Base-by-base conservation (phyloP, 2,329 filamentous ascomycete species). In the Pseudogymnoascus sp. region DNA sequence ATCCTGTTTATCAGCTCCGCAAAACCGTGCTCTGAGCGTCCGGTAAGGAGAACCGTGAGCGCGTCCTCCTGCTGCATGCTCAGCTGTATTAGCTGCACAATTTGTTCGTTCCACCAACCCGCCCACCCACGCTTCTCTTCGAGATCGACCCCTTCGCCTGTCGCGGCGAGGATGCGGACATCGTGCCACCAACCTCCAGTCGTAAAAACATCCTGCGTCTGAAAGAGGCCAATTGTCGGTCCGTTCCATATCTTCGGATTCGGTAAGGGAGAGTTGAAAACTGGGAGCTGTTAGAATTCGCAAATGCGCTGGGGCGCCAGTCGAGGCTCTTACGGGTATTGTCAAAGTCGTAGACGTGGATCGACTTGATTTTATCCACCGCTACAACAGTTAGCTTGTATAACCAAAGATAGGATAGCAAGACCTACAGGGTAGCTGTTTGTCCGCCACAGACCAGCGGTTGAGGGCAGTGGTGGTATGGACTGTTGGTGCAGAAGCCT, bases 111-210 rank as follows among this genome's bases (percentile, higher is more conserved):
- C 94, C 94, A 99, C 89, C 90, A 97, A 35, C 91, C 91, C 62
- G 89, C 78, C 93, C 93, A 99, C 8, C 83, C 92, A 22, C 86
- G 85, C 41, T 82, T 78, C 73, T 97, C 92, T 74, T 97, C 94
- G 62, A 83, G 83, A 59, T 90, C 90, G 5, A 87, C 72, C 14
- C 94, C 94, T 62, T 91, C 82, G 59, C 94, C 94, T 1, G 91
- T 96, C 1, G 92, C 87, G 9, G 88, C 85, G 22, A 99, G 84
- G 64, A 99, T 92, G 65, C 84, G 85, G 43, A 85, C 83, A 70
- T 97, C 92, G 74, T 99, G 94, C 94, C 94, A 99, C 94, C 94
- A 99, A 64, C 93, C 91, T 66, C 92, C 93, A 66, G 88, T 89
- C 64, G 85, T 77, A 67, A 97, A 90, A 59, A 83, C 80, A 65